Evolutionary conservation across 805 yeast species (phyloP), one percentile per base, ranked within the genome.

Genomic region (Ogataea trehalophila): DNA sequence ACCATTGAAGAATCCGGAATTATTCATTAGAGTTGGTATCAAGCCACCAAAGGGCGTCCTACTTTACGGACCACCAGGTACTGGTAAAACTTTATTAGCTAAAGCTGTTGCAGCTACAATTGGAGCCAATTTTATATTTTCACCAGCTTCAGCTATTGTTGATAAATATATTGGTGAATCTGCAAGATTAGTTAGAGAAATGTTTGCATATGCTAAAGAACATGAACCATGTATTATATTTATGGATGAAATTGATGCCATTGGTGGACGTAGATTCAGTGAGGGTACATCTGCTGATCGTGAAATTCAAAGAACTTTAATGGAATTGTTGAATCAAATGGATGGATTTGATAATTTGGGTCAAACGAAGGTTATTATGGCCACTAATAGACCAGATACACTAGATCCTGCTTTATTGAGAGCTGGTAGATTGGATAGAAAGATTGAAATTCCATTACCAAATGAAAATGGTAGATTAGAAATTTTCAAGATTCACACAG

Each of bases 281-380:
- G 99, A 92, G 69, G 99, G 99, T 71, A 92, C 98, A 2, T 87
- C 96, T 8, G 98, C 99, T 3, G 99, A 92, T 71, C 85, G 99
- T 70, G 99, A 92, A 69, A 92, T 92, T 64, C 99, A 92, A 73
- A 85, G 99, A 73, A 92, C 98, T 3, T 75, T 92, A 64, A 91
- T 92, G 98, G 99, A 92, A 70, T 75, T 92, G 63, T 78, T 92
- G 60, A 92, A 92, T 65, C 98, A 94, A 71, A 91, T 92, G 98
- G 99, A 92, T 68, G 99, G 99, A 50, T 92, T 92, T 67, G 98
- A 92, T 67, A 86, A 89, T 49, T 76, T 92, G 61, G 99, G 99
- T 26, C 96, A 90, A 69, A 92, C 99, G 2, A 92, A 92, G 72
- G 90, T 92, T 45, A 92, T 92, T 61, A 92, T 92, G 99, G 99